Conservation (phyloP, 768 basidiomycete species). For the Dioszegia crocea region DNA sequence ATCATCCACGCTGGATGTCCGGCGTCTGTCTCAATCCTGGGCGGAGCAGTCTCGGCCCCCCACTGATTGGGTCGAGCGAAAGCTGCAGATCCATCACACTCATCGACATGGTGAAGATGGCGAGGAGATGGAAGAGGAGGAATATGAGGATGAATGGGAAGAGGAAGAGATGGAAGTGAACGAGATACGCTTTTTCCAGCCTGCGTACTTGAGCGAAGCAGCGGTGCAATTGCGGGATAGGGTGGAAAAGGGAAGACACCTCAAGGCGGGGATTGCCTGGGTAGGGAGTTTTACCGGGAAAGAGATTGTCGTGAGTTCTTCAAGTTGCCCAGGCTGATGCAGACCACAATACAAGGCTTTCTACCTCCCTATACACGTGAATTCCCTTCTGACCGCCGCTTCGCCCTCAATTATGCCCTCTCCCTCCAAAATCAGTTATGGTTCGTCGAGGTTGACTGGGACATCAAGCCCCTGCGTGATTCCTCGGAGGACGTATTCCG, state of each 20-base stretch:
- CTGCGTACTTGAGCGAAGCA: slow-evolving; percentile 78
- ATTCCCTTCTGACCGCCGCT: slow-evolving; percentile 73
- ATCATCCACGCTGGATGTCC: neutral
- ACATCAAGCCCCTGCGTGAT: slow-evolving; percentile 71
- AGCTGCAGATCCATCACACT: slow-evolving; percentile 44
- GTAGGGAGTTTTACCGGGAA: slow-evolving; percentile 87
- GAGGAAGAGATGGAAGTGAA: slow-evolving; percentile 57
- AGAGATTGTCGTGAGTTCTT: slow-evolving; percentile 74
- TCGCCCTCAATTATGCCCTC: slow-evolving; percentile 80
- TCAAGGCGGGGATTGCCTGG: slow-evolving; percentile 89
- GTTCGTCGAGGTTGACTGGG: slow-evolving; percentile 97
- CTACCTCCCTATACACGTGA: slow-evolving; percentile 75
- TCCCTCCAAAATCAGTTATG: slow-evolving; percentile 88
- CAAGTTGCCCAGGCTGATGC: neutral
- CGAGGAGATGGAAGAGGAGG: slow-evolving; percentile 30
- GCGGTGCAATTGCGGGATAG: slow-evolving; percentile 85
- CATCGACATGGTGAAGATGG: slow-evolving; percentile 9
- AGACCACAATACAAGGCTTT: slow-evolving; percentile 83
- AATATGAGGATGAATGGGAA: slow-evolving; percentile 35
- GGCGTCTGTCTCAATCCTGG: slow-evolving; percentile 32
- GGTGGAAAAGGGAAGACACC: slow-evolving; percentile 77
- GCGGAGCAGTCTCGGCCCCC: slow-evolving; percentile 31
- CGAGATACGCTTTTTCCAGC: slow-evolving; percentile 76
- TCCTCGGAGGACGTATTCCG: slow-evolving; percentile 90
- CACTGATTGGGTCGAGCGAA: slow-evolving; percentile 43